Conservation (phyloP, 768 basidiomycete species). For the Kondoa malvinella region DNA sequence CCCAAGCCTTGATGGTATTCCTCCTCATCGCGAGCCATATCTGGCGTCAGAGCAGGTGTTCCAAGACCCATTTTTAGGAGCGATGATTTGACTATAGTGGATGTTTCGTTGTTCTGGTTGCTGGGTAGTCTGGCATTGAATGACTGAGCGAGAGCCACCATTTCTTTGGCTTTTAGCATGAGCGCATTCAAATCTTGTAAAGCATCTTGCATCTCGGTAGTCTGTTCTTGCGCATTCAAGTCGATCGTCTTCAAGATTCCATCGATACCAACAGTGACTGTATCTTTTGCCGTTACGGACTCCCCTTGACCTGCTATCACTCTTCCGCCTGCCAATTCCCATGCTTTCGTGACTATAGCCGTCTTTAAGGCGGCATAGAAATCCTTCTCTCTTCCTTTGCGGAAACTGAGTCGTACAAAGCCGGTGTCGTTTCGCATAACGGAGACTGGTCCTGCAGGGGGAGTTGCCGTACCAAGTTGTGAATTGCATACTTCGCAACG, state of each 20-base stretch:
- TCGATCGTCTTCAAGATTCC: conserved; percentile 67
- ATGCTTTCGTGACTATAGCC: conserved; percentile 51
- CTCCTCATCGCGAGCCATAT: conserved; percentile 69
- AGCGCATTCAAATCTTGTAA: conserved; percentile 74
- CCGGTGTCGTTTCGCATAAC: conserved; percentile 19
- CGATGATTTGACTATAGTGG: conserved; percentile 70
- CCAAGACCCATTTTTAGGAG: conserved; percentile 71
- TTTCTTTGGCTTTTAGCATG: conserved; percentile 78
- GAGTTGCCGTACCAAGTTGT: conserved; percentile 48
- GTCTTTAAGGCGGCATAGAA: conserved; percentile 64
- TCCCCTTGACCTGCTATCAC: background rate
- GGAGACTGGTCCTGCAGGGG: conserved; percentile 27
- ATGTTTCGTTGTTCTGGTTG: conserved; percentile 42
- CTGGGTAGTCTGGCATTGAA: conserved; percentile 54
- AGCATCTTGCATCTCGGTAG: conserved; percentile 53
- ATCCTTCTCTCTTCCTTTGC: conserved; percentile 70
- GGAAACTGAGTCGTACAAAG: conserved; percentile 67
- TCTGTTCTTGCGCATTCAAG: conserved; percentile 45
- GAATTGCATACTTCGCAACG: conserved; percentile 77
- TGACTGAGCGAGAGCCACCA: conserved; percentile 61
- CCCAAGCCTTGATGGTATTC: conserved; percentile 58
- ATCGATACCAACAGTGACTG: conserved; percentile 40
- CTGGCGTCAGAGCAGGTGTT: conserved; percentile 65
- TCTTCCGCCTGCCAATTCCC: conserved; percentile 35
- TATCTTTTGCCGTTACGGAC: conserved; percentile 16